Base-by-base conservation (phyloP, 306 rosid genomes). In the Nissolia schottii region DNA sequence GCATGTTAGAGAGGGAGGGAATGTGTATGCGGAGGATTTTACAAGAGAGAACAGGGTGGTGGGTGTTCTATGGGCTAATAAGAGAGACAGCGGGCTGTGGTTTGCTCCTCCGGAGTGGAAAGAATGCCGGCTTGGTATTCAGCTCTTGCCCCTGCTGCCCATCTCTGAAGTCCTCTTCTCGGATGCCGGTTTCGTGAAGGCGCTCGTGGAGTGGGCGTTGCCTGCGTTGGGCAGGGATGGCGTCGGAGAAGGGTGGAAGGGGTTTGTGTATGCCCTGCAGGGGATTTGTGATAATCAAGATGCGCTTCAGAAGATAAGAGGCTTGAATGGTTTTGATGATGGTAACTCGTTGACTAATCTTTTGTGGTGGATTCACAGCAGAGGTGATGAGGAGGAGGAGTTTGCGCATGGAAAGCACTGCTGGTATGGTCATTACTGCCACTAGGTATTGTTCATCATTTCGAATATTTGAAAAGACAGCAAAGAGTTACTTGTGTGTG, bases 311-410 rank as follows among this genome's bases (percentile, higher is more conserved):
- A 87, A 77, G 65, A 74, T 86, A 3, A 74, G 81, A 73, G 80
- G 72, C 64, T 85, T 89, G 77, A 86, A 58, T 3, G 93, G 85
- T 6, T 82, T 48, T 28, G 98, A 93, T 78, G 97, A 90, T 73
- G 96, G 98, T 34, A 89, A 83, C 74, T 65, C 94, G 0, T 85
- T 85, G 50, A 79, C 87, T 7, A 93, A 93, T 81, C 87, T 93
- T 0, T 79, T 93, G 4, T 93, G 97, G 98, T 93, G 98, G 98
- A 71, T 87, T 80, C 90, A 93, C 64, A 90, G 96, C 68, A 82
- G 97, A 85, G 74, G 77, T 12, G 48, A 38, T 43, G 79, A 69
- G 25, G 73, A 71, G 20, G 81, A 74, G 46, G 70, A 59, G 24
- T 65, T 22, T 59, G 81, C 67, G 19, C 77, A 75, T 62, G 84